Percentiles rank a stretch among this genome's conserved stretches.
Evolutionary conservation across 1,284 basidiomycete species (phyloP).

Genomic region (Sporisorium exsertum): DNA sequence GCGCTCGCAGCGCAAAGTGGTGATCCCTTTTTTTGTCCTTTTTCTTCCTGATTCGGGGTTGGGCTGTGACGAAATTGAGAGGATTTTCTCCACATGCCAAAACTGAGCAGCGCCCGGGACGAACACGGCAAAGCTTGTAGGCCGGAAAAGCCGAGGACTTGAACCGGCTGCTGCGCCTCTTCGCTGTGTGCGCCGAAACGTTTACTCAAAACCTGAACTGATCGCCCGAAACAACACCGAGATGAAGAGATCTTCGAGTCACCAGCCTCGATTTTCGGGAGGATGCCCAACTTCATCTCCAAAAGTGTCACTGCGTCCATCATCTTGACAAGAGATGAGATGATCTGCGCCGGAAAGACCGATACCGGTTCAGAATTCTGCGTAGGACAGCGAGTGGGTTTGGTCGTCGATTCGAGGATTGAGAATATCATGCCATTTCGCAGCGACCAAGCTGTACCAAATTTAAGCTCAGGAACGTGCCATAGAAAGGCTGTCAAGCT

Average conservation of each 20-base stretch:
- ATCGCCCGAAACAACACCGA: background rate
- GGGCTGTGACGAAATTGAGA: background rate
- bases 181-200: no score
- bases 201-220: no score
- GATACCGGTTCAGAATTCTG: background rate
- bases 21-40: background rate
- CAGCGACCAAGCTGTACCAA: background rate
- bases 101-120: background rate
- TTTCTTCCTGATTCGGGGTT: conserved; percentile 2
- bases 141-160: conserved; percentile 13
- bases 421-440: no score
- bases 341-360: background rate
- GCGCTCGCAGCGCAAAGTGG: background rate
- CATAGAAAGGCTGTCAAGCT: background rate
- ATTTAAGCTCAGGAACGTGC: background rate
- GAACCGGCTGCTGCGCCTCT: no score
- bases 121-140: background rate
- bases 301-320: background rate
- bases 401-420: no score
- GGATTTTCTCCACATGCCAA: conserved; percentile 11
- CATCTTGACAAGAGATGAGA: background rate
- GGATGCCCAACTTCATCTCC: background rate
- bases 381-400: background rate
- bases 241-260: background rate
- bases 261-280: no score